These are phyloP conservation scores for Obba rivulosa DNA, from an alignment of 768 basidiomycete species.

Conservation along the genomic window DNA sequence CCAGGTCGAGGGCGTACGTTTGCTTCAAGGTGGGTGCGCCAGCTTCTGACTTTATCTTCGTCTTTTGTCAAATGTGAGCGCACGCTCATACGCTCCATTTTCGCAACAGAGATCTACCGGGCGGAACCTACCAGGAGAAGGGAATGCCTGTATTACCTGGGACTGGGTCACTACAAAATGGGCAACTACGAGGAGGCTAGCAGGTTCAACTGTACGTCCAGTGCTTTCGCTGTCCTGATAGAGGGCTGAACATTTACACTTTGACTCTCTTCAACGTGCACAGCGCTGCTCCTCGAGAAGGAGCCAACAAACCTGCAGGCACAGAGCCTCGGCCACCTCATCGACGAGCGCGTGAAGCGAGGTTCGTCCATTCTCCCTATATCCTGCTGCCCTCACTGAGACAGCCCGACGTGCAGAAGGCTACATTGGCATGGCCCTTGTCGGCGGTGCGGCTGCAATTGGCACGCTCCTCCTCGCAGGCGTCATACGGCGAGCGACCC, in stretches of 20 bases:
- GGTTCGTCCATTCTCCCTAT: conserved; percentile 40
- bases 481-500: conserved; percentile 78
- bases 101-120: conserved; percentile 77
- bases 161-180: conserved; percentile 95
- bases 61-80: background rate
- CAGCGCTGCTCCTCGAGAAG: conserved; percentile 82
- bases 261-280: background rate
- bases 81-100: background rate
- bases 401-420: conserved; percentile 55
- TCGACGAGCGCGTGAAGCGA: conserved; percentile 79
- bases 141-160: conserved; percentile 96
- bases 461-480: conserved; percentile 70
- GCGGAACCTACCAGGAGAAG: conserved; percentile 79
- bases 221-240: background rate
- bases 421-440: conserved; percentile 97
- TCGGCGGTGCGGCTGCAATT: conserved; percentile 83
- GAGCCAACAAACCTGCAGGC: conserved; percentile 94
- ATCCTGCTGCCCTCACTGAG: background rate
- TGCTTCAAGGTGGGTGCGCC: conserved; percentile 70
- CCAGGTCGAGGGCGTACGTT: conserved; percentile 86
- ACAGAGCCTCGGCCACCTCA: conserved; percentile 76
- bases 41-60: background rate
- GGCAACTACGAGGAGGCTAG: conserved; percentile 89
- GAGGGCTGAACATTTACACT: too few species aligned
- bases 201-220: conserved; percentile 82